phyloP scores from a whole-genome alignment of 257 asterid species.

The Solanum infundibuliforme region DNA sequence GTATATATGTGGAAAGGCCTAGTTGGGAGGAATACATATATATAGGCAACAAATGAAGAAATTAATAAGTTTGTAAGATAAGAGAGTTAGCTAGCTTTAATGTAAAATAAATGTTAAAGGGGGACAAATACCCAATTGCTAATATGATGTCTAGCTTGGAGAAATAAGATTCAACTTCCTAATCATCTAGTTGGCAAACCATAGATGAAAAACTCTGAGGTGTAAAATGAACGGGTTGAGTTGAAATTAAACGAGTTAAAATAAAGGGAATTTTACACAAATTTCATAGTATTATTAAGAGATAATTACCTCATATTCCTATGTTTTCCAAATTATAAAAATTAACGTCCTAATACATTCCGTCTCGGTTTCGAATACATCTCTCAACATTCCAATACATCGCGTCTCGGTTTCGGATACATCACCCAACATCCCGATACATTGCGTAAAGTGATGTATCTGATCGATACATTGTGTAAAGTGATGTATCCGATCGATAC shows the following conservation, averaged over 20 bases:
- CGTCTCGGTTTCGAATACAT: neutral
- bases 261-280: no score
- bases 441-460: neutral
- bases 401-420: neutral
- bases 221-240: neutral
- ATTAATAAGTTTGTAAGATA: neutral
- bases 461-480: no score
- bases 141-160: neutral
- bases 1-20: neutral
- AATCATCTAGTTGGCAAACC: neutral
- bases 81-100: neutral
- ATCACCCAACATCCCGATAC: neutral
- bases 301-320: neutral
- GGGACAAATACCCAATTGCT: neutral
- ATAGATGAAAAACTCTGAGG: neutral
- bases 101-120: neutral
- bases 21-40: neutral
- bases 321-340: no score
- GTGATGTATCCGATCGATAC: no score
- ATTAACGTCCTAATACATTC: no score
- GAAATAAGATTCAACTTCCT: neutral
- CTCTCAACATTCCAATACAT: rapidly evolving
- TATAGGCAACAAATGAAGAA: neutral
- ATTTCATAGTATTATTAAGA: neutral
- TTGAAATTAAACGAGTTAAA: neutral